A percentile compares a stretch with the other conserved stretches of the same genome.
These are phyloP conservation scores for Eucalyptus lansdowneana DNA, from an alignment of 345 rosid species.

Conservation along the genomic window DNA sequence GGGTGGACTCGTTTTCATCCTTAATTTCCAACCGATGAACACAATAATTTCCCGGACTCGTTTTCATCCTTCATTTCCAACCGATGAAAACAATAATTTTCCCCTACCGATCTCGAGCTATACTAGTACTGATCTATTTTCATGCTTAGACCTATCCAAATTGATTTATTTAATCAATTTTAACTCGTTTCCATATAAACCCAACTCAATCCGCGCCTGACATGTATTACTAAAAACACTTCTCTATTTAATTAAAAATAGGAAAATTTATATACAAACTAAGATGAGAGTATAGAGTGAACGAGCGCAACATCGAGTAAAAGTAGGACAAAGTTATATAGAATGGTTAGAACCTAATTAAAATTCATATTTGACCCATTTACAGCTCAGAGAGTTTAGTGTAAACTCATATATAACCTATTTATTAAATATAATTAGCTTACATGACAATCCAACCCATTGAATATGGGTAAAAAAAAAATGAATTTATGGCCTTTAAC, in stretches of 20 bases:
- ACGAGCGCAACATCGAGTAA: rapidly evolving
- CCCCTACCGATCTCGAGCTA: not conserved
- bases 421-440: no score
- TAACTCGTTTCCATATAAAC: not conserved
- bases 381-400: no score
- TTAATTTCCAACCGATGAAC: not conserved
- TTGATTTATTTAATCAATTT: not conserved
- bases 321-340: no score
- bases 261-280: no score
- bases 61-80: not conserved
- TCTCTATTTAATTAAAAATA: no score
- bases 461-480: not conserved
- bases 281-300: rapidly evolving
- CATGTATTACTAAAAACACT: no score
- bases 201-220: rapidly evolving
- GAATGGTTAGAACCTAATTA: rapidly evolving
- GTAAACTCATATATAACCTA: no score
- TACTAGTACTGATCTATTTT: not conserved
- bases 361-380: no score
- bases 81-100: not conserved
- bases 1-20: not conserved
- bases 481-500: not conserved
- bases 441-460: no score
- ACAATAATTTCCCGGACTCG: not conserved
- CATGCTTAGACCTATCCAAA: not conserved